phyloP scores from a whole-genome alignment of 805 yeast genomes.

The Kregervanrija delftensis region DNA sequence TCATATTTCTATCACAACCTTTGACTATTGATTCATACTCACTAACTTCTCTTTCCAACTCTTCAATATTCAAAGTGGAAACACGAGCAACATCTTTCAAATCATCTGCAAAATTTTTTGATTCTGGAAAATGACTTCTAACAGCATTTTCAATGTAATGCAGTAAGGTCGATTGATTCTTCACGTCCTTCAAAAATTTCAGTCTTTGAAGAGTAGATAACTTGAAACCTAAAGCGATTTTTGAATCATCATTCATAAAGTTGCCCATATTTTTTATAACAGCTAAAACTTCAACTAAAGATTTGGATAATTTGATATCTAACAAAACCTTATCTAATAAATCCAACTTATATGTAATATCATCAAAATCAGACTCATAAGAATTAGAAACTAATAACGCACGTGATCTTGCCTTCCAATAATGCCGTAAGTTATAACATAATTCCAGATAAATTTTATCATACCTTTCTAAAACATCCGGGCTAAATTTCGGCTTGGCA shows the following conservation, averaged over 20 bases:
- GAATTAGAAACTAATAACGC: conserved; percentile 49
- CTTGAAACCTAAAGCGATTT: conserved; percentile 65
- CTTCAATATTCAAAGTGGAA: conserved; percentile 58
- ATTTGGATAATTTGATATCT: conserved; percentile 43
- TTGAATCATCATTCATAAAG: conserved; percentile 67
- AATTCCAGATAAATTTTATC: conserved; percentile 65
- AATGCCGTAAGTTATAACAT: conserved; percentile 58
- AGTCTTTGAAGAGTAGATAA: conserved; percentile 62
- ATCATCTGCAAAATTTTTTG: conserved; percentile 56
- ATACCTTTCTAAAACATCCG: conserved; percentile 53
- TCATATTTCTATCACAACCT: conserved; percentile 47
- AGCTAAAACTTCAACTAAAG: conserved; percentile 52
- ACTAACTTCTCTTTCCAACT: conserved; percentile 49
- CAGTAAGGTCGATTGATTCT: conserved; percentile 61
- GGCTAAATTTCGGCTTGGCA: conserved; percentile 46
- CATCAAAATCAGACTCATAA: conserved; percentile 61
- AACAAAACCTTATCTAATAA: conserved; percentile 54
- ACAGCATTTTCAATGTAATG: conserved; percentile 69
- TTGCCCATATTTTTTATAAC: conserved; percentile 71
- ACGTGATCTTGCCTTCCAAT: conserved; percentile 69
- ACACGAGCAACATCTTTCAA: conserved; percentile 44
- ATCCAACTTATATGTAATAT: conserved; percentile 48
- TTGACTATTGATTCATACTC: conserved; percentile 46
- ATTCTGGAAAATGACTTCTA: conserved; percentile 59
- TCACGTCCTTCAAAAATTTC: conserved; percentile 64